phyloP scores from a whole-genome alignment of 305 asterid genomes.

The Solanum aculeatissimum region DNA sequence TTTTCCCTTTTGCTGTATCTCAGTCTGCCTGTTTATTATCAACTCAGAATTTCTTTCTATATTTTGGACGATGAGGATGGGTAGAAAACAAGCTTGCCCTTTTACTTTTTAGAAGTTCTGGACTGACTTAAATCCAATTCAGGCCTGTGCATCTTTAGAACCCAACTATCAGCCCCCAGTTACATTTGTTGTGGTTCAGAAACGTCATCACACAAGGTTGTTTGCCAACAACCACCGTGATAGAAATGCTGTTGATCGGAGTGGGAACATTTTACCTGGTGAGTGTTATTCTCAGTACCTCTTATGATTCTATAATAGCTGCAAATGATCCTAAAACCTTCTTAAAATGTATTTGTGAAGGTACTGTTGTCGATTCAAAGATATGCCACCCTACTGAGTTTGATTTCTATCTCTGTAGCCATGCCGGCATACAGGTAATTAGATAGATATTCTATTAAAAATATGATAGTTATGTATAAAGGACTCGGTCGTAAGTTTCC shows the following conservation, averaged over 20 bases:
- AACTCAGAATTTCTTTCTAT: neutral
- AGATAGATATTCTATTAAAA: neutral
- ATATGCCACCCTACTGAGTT: conserved; percentile 96
- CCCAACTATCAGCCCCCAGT: conserved; percentile 82
- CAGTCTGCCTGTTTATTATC: neutral
- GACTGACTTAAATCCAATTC: neutral
- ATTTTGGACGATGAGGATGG: neutral
- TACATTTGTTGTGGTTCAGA: conserved; percentile 92
- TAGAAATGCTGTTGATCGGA: conserved; percentile 46
- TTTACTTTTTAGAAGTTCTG: neutral
- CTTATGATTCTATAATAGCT: neutral
- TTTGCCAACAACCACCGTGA: conserved; percentile 80
- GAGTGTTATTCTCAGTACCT: neutral
- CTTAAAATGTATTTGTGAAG: conserved; percentile 15
- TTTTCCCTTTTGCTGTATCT: neutral
- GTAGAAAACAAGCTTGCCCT: neutral
- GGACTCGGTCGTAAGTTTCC: neutral
- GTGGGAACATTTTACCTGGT: conserved; percentile 81
- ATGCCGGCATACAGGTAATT: conserved; percentile 87
- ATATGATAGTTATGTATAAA: neutral
- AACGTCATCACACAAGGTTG: conserved; percentile 79
- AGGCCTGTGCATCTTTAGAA: conserved; percentile 90
- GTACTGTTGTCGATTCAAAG: conserved; percentile 90
- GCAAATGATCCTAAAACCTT: neutral
- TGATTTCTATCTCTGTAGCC: conserved; percentile 95